Base-by-base conservation (phyloP, 306 rosid genomes). In the Cicer judaicum region DNA sequence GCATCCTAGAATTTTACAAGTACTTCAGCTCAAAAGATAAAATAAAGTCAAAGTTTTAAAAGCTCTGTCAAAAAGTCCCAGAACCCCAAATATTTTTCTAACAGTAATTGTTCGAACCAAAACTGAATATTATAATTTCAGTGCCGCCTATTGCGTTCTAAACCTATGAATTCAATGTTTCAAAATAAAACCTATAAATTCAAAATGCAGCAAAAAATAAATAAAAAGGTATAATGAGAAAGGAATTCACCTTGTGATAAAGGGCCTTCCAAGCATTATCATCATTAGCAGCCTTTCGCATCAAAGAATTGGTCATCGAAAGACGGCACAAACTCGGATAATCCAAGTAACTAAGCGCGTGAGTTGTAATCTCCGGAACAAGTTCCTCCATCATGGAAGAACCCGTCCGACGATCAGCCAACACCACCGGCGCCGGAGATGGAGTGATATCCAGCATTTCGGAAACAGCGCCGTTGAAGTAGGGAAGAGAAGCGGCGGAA, bases 361-460 rank as follows among this genome's bases (percentile, higher is more conserved):
- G 98, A 2, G 99, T 92, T 0, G 91, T 95, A 79, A 95, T 95
- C 89, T 95, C 99, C 66, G 99, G 98, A 81, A 95, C 99, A 83
- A 95, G 80, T 74, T 95, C 95, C 86, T 95, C 99, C 99, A 95
- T 95, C 99, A 95, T 95, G 34, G 99, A 95, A 16, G 91, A 96
- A 18, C 93, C 96, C 5, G 85, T 74, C 9, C 82, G 89, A 13
- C 89, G 84, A 76, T 87, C 99, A 3, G 85, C 24, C 53, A 87
- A 74, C 6, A 74, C 80, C 19, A 63, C 68, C 40, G 75, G 78
- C 38, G 65, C 14, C 7, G 72, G 82, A 15, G 65, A n/a, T 1
- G 74, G 77, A 42, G 18, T 44, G 36, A 78, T 77, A 68, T 88
- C 93, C 65, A 83, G 72, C 88, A 91, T 80, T 36, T 81, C 81